Base-by-base conservation (phyloP, 2,329 filamentous ascomycete genomes). In the Pseudocercospora vitis region DNA sequence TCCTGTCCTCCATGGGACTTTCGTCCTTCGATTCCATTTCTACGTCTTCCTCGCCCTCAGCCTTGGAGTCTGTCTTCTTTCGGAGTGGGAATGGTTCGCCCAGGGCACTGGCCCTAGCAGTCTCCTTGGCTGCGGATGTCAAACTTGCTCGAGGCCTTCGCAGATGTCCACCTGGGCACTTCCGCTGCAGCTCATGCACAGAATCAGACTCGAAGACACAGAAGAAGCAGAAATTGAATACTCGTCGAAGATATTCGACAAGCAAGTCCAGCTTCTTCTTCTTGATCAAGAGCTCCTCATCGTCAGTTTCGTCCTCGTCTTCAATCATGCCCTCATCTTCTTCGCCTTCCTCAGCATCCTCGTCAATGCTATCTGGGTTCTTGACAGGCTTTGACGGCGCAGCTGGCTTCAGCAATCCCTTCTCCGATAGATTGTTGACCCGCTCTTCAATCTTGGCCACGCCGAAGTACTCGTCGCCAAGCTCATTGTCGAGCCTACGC, bases 171-270 rank as follows among this genome's bases (percentile, higher is more conserved):
- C 94, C 94, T 21, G 94, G 91, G 65, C 94, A 99, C 74, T 99
- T 97, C 55, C 94, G 85, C 33, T 89, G 91, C 61, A 99, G 79
- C 74, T 99, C 94, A 67, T 99, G 94, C 18, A 97, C 86, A 0
- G 92, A 97, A 71, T 99, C 94, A 68, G 91, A 94, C 74, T 99
- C 94, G 63, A 99, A 97, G 4, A 99, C 95, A 71, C 94, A 99
- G 77, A 97, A 99, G 78, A 99, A 96, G 77, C 94, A 99, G 75
- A 99, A 97, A 74, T 94, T 96, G 80, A 95, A 95, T 48, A 99
- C 94, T 12, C 94, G 86, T 48, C 94, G 90, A 55, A 99, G 81
- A 70, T 99, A 99, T 74, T 99, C 94, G 49, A 97, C 94, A 71
- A 96, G 81, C 29, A 99, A 79, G 73, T 99, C 94, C 46, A 99